Percentiles rank a stretch among this genome's conserved stretches.
These are phyloP conservation scores for Eucalyptus albens DNA, from an alignment of 345 rosid species.

Conservation along the genomic window DNA sequence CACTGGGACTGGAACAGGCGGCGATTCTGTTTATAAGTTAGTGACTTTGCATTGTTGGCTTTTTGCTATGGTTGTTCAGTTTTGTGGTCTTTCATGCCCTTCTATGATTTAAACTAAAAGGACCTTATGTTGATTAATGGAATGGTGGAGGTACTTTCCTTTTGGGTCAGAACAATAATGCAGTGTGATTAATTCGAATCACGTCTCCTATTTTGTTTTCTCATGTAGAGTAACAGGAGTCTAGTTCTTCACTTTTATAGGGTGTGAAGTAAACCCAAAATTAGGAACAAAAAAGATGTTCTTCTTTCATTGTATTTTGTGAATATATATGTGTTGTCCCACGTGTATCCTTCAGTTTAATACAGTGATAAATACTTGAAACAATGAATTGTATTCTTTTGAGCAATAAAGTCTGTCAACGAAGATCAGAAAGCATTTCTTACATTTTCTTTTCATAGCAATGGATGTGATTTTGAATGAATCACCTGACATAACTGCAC, in stretches of 20 bases:
- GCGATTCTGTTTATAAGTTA: slow-evolving; percentile 88
- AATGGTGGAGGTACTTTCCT: background rate
- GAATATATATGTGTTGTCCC: background rate
- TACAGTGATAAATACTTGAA: background rate
- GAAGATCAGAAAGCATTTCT: background rate
- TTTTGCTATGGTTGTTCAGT: slow-evolving; percentile 13
- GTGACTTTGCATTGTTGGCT: background rate
- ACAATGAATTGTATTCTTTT: background rate
- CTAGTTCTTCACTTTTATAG: background rate
- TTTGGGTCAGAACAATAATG: background rate
- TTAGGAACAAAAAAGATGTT: background rate
- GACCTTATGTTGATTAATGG: background rate
- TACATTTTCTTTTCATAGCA: background rate
- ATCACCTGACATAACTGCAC: background rate
- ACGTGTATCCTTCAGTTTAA: background rate
- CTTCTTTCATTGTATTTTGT: background rate
- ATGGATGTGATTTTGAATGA: background rate
- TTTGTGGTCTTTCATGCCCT: background rate
- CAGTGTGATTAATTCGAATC: background rate
- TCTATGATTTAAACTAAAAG: background rate
- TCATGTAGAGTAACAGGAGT: background rate
- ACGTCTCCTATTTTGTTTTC: background rate
- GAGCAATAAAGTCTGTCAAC: background rate
- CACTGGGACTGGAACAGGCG: slow-evolving; percentile 72
- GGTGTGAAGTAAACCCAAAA: background rate